Evolutionary conservation across 768 basidiomycete genomes (phyloP).

Genomic region (Suillus clintonianus): DNA sequence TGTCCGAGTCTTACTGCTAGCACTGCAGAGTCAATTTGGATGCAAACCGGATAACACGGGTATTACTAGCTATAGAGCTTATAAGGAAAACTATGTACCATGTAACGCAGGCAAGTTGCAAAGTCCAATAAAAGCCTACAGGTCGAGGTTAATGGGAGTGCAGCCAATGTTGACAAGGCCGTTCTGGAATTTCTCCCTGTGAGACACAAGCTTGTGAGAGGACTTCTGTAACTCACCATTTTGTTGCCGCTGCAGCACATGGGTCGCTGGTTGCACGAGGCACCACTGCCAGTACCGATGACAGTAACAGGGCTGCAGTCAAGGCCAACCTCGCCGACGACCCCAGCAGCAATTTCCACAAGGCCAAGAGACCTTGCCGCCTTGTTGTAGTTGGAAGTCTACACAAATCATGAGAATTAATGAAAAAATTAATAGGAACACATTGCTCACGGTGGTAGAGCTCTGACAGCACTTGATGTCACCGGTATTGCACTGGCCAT

Average conservation of each 20-base stretch:
- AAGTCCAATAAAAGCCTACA: slow-evolving; percentile 5
- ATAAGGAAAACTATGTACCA: no score
- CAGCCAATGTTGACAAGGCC: slow-evolving; percentile 30
- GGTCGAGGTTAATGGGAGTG: slow-evolving; percentile 9
- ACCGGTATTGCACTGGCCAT: slow-evolving; percentile 24
- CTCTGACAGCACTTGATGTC: slow-evolving; percentile 20
- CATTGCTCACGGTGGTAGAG: neutral
- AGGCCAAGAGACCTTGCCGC: neutral
- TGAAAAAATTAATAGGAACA: no score
- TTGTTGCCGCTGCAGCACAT: slow-evolving; percentile 21
- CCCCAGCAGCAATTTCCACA: slow-evolving; percentile 4
- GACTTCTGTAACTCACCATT: neutral
- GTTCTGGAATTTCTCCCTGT: slow-evolving; percentile 8
- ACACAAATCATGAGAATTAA: no score
- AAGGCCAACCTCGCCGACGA: slow-evolving; percentile 17
- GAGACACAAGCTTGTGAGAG: neutral
- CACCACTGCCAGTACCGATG: slow-evolving; percentile 25
- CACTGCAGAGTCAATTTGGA: no score
- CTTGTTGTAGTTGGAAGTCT: slow-evolving; percentile 1
- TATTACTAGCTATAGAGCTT: no score
- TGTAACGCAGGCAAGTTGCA: neutral
- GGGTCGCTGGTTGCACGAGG: slow-evolving; percentile 16
- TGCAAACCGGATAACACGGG: no score
- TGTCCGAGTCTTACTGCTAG: no score
- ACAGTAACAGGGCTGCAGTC: slow-evolving; percentile 14